A percentile compares a stretch with the other conserved stretches of the same genome.
phyloP scores from a whole-genome alignment of 2,329 filamentous ascomycete species.

The Blastomyces gilchristii region DNA sequence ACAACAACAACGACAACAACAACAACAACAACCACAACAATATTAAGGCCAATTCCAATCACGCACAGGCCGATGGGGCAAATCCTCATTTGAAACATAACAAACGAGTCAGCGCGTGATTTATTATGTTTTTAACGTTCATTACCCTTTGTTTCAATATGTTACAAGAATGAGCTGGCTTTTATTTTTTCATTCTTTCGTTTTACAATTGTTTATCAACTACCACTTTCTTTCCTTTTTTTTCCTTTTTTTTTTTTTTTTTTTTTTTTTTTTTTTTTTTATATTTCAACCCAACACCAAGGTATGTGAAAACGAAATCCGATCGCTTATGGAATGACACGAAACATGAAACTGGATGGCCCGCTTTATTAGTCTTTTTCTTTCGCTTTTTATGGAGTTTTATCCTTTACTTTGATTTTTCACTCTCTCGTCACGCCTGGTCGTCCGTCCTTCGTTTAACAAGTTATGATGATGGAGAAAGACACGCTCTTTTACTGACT shows the following conservation, averaged over 20 bases:
- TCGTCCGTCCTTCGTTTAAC: not conserved
- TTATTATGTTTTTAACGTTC: not conserved
- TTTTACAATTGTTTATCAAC: not conserved
- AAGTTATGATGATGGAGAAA: not conserved
- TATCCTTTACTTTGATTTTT: not conserved
- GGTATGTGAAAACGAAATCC: not conserved
- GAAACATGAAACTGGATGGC: not conserved
- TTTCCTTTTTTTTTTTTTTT: too few species aligned
- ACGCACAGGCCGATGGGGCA: not conserved
- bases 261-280: not conserved
- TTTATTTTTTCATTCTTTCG: not conserved
- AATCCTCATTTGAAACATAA: not conserved
- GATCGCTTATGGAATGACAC: not conserved
- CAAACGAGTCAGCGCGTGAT: slow-evolving; percentile 4
- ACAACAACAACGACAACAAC: not conserved
- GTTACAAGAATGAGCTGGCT: not conserved
- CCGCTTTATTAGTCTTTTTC: not conserved
- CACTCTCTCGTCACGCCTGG: not conserved
- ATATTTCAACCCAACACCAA: not conserved
- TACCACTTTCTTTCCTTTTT: too few species aligned
- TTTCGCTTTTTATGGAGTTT: not conserved
- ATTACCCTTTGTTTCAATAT: not conserved
- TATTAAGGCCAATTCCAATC: not conserved
- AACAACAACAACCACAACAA: not conserved
- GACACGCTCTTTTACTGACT: not conserved